Percentiles rank a stretch among this genome's conserved stretches.
phyloP scores from a whole-genome alignment of 1,284 basidiomycete species.

The Ganoderma sp. region DNA sequence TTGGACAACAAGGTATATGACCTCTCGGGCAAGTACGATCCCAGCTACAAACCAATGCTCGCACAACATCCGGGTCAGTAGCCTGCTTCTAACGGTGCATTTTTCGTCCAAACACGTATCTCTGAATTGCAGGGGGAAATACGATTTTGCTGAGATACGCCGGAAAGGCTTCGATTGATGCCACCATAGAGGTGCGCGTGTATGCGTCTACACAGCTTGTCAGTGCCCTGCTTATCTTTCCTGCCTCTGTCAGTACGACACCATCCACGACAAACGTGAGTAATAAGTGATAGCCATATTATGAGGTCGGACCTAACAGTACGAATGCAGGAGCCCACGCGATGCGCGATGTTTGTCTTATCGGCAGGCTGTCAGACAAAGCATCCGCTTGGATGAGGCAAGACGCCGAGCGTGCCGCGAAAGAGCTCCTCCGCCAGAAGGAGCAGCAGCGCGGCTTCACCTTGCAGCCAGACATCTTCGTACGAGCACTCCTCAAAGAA shows the following conservation, averaged over 20 bases:
- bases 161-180: conserved; percentile 35
- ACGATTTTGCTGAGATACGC: conserved; percentile 32
- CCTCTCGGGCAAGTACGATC: conserved; percentile 13
- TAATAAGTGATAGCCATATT: background rate
- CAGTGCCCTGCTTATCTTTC: background rate
- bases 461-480: conserved; percentile 34
- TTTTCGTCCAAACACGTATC: background rate
- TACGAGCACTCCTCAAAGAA: conserved; percentile 29
- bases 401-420: conserved; percentile 32
- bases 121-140: conserved; percentile 26
- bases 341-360: conserved; percentile 32
- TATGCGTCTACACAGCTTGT: too few relatives aligned
- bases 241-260: conserved; percentile 27
- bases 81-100: background rate
- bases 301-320: background rate
- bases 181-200: conserved; percentile 30
- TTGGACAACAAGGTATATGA: conserved; percentile 38
- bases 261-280: conserved; percentile 35
- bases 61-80: conserved; percentile 36
- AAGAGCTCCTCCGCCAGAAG: conserved; percentile 30
- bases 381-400: conserved; percentile 33
- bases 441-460: conserved; percentile 29
- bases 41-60: conserved; percentile 27
- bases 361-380: conserved; percentile 32
- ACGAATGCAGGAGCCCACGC: conserved; percentile 29